Evolutionary conservation across 2,329 filamentous ascomycete species (phyloP), one percentile per base, ranked within the genome.

Genomic region (Penicillium fuscoglaucum): DNA sequence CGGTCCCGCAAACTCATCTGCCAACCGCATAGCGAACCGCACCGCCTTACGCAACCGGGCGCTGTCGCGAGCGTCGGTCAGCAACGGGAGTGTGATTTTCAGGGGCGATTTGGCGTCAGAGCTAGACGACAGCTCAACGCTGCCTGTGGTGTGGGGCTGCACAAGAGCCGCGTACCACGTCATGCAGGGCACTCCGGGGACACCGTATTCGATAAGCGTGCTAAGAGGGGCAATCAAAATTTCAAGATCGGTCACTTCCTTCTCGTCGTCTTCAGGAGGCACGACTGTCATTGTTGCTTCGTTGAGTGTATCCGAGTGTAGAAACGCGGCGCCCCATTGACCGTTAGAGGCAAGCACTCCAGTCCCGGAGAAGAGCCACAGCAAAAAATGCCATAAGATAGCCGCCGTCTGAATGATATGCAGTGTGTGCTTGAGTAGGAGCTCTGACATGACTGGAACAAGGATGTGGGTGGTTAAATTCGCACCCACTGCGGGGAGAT

Each of bases 141-240:
- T 47, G 9, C 52, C 52, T 2, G 31, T 54, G 3, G 43, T 31
- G 26, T 29, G 26, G 1, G 52, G 52, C 33, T 54, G 52, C 3
- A 54, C 52, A 47, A 54, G 52, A 28, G 52, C 52, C 19, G 52
- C 52, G 6, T 54, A 47, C 52, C 52, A 54, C 1, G 52, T 54
- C 43, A 54, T 39, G 9, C 52, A 54, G 13, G 52, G 43, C 1
- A 54, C 52, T 10, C 52, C 52, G 6, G 52, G 52, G 9, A 54
- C 43, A 19, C 52, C 52, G 9, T 54, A 43, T 17, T 54, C 41
- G 8, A 54, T 54, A 5, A 54, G 33, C 6, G 52, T 54, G 13
- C 52, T 54, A 7, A 54, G 17, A 8, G 52, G 52, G 21, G 13
- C 2, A 40, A 54, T 48, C 13, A 54, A 6, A 5, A 54, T 46